Base-by-base conservation (phyloP, 2,329 filamentous ascomycete genomes). In the Neonectria hederae region DNA sequence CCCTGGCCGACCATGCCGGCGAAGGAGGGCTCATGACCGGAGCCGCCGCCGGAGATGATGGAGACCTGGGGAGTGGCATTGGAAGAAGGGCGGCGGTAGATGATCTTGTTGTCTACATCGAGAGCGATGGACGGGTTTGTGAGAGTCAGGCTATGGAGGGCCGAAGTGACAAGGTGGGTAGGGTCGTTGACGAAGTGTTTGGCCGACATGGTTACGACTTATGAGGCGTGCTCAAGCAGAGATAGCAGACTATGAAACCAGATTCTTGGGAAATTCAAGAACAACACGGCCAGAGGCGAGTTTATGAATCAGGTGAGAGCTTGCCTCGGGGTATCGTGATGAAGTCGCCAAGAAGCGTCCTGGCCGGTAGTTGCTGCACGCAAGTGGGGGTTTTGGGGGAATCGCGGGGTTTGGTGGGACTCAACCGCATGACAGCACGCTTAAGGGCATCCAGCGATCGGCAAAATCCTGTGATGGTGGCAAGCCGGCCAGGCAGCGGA, bases 161-260 rank as follows among this genome's bases (percentile, higher is more conserved):
- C 92, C 45, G 89, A 84, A 76, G 88, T 85, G 77, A 97, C 93
- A 55, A 97, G 88, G 74, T 91, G 86, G 57, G 89, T 88, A 45
- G 94, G 89, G 77, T 97, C 92, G 78, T 93, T 89, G 83, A 97
- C 89, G 83, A 97, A 97, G 82, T 97, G 94, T 83, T 96, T 97
- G 65, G 84, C 76, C 32, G 87, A 87, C 81, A 83, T 83, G 69
- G 40, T 75, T 69, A 28, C 43, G 45, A 54, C 49, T 48, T 54
- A 54, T 59, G 48, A n/a, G 11, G 21, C 48, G 35, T 45, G 62
- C 46, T 55, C 32, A 55, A 55, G 38, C 52, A 53, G 51, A 19
- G n/a, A 19, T 5, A 21, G 26, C 17, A 32, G 30, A 53, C 19
- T 65, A 65, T 48, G 59, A 35, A 11, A n/a, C 13, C 13, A n/a